Evolutionary conservation across 257 asterid species (phyloP), one percentile per base, ranked within the genome.

Genomic region (Solanum pinnatisectum): DNA sequence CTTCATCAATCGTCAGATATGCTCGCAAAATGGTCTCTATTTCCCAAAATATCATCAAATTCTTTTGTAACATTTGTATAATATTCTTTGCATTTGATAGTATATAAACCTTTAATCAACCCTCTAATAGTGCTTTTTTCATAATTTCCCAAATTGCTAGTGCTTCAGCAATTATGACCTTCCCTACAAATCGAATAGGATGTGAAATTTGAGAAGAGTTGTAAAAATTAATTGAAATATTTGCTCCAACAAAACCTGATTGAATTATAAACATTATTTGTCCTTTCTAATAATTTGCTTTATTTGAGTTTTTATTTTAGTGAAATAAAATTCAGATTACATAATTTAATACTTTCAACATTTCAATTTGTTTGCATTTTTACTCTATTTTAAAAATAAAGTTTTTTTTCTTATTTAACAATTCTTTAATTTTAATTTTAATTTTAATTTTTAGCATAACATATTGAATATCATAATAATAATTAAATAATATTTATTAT

Each of bases 351-450:
- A 23, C 71, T 63, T 13, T 23, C 71, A 0, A 6, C 3, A 23
- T 23, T 46, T 23, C 25, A 10, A 63, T 63, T 63, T 23, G 14
- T 23, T 2, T 6, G 63, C 4, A 2, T 63, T 63, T n/a, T 63
- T n/a, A 4, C 1, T 63, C 8, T 4, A 60, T 60, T 63, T n/a
- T 10, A 10, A 23, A 63, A n/a, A 63, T 5, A 63, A 11, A 10
- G 4, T 59, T 59, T n/a, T n/a, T 4, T 23, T 0, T 1, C 7
- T n/a, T 4, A 13, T 63, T n/a, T n/a, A 0, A 10, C 13, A 3
- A 22, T 4, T 20, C 12, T 22, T 30, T 30, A 30, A 30, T 30
- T 30, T 30, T 22, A 22, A 30, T 30, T 30, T 30, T 22, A 22
- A 60, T 60, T 22, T 4, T 60, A 9, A 23, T 60, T 10, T 60